These are phyloP conservation scores for Eleusine coracana DNA, from an alignment of 176 grass and related monocot species.

Conservation along the genomic window DNA sequence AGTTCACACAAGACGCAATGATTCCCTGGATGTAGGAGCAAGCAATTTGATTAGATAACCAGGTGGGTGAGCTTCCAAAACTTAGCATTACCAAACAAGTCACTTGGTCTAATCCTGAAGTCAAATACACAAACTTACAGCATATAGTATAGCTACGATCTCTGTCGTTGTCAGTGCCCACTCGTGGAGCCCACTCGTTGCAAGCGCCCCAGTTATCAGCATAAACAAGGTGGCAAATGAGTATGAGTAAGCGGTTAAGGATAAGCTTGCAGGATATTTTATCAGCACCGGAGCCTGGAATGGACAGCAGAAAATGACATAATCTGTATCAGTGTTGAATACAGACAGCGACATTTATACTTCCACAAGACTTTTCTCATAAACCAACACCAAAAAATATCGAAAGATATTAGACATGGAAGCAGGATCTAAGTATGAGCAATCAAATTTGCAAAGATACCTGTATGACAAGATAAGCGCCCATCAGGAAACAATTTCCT, in stretches of 20 bases:
- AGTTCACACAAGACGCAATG: slow-evolving; percentile 86
- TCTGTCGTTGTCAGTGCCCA: slow-evolving; percentile 77
- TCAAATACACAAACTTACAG: slow-evolving; percentile 53
- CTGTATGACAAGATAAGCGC: slow-evolving; percentile 90
- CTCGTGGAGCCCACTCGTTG: slow-evolving; percentile 69
- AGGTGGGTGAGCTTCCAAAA: not conserved
- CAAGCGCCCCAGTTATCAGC: slow-evolving; percentile 68
- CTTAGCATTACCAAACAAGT: not conserved
- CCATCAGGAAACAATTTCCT: slow-evolving; percentile 86
- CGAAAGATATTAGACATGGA: not conserved
- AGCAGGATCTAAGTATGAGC: not conserved
- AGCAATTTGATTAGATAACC: slow-evolving; percentile 22
- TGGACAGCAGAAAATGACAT: slow-evolving; percentile 8
- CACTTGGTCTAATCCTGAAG: not conserved
- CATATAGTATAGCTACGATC: slow-evolving; percentile 78
- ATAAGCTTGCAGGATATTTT: slow-evolving; percentile 85
- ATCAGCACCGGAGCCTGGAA: slow-evolving; percentile 81
- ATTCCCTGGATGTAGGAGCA: slow-evolving; percentile 60
- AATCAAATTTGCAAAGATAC: slow-evolving; percentile 35
- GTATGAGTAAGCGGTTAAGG: slow-evolving; percentile 90
- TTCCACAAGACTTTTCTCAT: not conserved
- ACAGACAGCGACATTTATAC: not conserved
- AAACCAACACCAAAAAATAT: not conserved
- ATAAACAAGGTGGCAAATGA: slow-evolving; percentile 81
- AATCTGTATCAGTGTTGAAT: not conserved